Conservation (phyloP, 2,329 filamentous ascomycete genomes). For the Meredithiella fracta region DNA sequence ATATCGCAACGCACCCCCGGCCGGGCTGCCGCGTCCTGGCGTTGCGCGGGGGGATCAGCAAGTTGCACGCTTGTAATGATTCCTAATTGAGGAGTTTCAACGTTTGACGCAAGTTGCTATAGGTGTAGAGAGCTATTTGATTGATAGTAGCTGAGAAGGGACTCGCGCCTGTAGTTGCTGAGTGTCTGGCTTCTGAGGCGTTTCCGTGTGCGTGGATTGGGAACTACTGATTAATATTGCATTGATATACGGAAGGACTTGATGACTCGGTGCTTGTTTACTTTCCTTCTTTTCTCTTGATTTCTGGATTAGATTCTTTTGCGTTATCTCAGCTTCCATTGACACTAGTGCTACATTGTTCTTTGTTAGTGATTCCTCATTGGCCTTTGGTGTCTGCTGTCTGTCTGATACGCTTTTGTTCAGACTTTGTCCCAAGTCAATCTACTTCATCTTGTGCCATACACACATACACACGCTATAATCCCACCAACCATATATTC, state of each 20-base stretch:
- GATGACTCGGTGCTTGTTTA: conserved; percentile 3
- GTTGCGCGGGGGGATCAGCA: neutral
- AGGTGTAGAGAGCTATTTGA: neutral
- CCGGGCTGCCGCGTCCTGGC: no score
- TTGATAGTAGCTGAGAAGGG: neutral
- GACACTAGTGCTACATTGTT: neutral
- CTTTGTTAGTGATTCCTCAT: no score
- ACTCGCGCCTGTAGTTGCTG: neutral
- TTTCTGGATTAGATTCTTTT: conserved; percentile 4
- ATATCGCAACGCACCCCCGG: no score
- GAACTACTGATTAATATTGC: neutral
- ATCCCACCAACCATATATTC: neutral
- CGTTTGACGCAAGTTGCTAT: neutral
- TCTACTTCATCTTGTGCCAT: neutral
- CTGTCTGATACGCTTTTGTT: no score
- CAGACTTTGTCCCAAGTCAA: no score
- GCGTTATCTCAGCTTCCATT: neutral
- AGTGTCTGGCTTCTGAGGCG: neutral
- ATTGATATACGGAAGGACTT: neutral
- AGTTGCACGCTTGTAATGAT: neutral
- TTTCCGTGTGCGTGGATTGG: neutral
- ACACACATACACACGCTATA: neutral
- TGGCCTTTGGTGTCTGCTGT: no score
- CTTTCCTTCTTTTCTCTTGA: conserved; percentile 5
- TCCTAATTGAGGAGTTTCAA: neutral